Evolutionary conservation across 306 rosid genomes (phyloP), one percentile per base, ranked within the genome.

Genomic region (Boehmeria nivea): DNA sequence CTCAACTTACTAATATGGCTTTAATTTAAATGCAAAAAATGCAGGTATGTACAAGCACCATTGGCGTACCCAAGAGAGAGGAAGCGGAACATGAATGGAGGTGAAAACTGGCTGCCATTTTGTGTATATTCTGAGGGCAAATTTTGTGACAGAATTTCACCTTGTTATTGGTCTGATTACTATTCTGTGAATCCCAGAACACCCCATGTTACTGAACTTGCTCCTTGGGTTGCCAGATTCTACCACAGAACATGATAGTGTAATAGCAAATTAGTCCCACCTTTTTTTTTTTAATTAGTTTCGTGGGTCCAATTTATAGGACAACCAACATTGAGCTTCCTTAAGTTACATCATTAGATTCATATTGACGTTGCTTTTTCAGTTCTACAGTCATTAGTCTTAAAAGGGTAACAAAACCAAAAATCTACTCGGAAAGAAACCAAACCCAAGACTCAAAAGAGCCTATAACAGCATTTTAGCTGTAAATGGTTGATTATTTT

Each of bases 161-260:
- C 91, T 3, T 85, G 94, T 74, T 82, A 31, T 72, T 88, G 94
- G 96, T 82, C 84, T 26, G 91, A 88, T 66, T 76, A 85, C 66
- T 88, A 82, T 48, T 77, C 88, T 49, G 60, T 66, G 72, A 78
- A 80, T 59, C 78, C 81, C 12, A 78, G 96, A 63, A 70, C 76
- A 47, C 91, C 96, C 18, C 75, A 74, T 39, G 54, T 64, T 27
- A 88, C 94, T 28, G n/a, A 78, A 39, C 94, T 88, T 67, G 91
- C 97, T 66, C 95, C 93, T 44, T 89, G 97, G 97, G 95, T 85
- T 10, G 77, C 97, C 47, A 76, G 71, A 69, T 85, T 83, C 68
- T 85, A 89, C 71, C 77, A 64, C 65, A 60, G 58, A 64, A 69
- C 47, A 27, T 44, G 56, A 68, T 31, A 10, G 9, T 10, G 9